Evolutionary conservation across 306 rosid genomes (phyloP).

Genomic region (Adenanthera pavonina): DNA sequence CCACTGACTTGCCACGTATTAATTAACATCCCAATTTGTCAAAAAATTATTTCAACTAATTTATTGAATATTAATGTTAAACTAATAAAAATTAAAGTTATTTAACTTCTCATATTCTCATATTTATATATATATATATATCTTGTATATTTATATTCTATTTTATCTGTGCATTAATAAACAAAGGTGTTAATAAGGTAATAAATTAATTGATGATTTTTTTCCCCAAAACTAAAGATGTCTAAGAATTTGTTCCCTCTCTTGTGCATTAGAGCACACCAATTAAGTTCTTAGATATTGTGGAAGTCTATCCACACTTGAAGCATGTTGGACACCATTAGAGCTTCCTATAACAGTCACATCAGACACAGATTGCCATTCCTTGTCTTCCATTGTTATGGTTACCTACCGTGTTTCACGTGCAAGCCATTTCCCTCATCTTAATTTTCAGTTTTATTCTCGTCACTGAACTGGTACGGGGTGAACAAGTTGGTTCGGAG

Average conservation of each 20-base stretch:
- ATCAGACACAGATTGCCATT: conserved; percentile 2
- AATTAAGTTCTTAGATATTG: background rate
- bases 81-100: no score
- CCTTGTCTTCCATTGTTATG: conserved; percentile 15
- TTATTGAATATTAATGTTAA: no score
- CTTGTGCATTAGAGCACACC: background rate
- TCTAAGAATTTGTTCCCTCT: background rate
- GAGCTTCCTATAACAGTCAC: conserved; percentile 27
- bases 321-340: conserved; percentile 8
- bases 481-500: no score
- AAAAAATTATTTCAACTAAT: no score
- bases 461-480: background rate
- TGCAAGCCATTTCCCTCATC: conserved; percentile 41
- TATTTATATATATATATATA: background rate
- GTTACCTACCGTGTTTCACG: conserved; percentile 29
- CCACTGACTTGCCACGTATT: background rate
- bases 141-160: background rate
- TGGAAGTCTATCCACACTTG: background rate
- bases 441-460: conserved; percentile 4
- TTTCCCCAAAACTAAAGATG: background rate
- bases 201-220: background rate
- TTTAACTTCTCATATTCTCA: background rate
- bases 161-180: background rate
- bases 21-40: no score
- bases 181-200: background rate